A percentile compares a stretch with the other conserved stretches of the same genome.
These are phyloP conservation scores for Fomitopsis palustris DNA, from an alignment of 1,284 basidiomycete species.

Conservation along the genomic window DNA sequence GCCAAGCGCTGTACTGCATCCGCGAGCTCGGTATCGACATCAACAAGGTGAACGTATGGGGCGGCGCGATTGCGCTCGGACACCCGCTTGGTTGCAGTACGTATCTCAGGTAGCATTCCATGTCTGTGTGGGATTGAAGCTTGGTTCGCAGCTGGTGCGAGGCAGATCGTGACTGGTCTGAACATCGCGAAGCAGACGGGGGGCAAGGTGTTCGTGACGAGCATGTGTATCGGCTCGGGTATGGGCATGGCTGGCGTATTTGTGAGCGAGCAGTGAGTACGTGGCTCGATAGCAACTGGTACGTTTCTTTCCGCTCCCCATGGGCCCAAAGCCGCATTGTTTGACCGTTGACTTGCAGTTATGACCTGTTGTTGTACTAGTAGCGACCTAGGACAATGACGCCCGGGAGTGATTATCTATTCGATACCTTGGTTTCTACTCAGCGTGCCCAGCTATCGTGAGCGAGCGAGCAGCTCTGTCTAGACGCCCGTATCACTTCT, in stretches of 20 bases:
- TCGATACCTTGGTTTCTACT: background rate
- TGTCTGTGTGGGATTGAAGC: conserved; percentile 1
- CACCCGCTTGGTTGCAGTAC: conserved; percentile 79
- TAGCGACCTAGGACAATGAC: background rate
- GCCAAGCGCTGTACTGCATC: conserved; percentile 81
- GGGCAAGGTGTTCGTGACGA: conserved; percentile 80
- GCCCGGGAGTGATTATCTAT: background rate
- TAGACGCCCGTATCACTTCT: too few species aligned
- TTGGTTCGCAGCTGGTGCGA: conserved; percentile 62
- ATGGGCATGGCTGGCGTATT: conserved; percentile 89
- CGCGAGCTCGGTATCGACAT: conserved; percentile 74
- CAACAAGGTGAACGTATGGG: conserved; percentile 84
- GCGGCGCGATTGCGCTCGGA: conserved; percentile 89
- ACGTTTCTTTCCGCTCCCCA: too few species aligned
- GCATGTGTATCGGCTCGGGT: conserved; percentile 94
- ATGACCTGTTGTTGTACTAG: too few species aligned
- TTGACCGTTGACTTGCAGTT: too few species aligned
- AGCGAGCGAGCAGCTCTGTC: too few species aligned
- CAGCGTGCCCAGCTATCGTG: too few species aligned
- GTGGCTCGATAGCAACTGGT: background rate
- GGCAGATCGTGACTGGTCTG: conserved; percentile 85
- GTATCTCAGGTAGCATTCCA: conserved; percentile 28
- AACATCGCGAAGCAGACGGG: conserved; percentile 79
- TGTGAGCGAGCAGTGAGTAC: conserved; percentile 70
- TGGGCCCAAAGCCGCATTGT: too few species aligned